Evolutionary conservation across 176 grass and related monocot species (phyloP).

Genomic region (barley (Hordeum vulgare)): MorexV3_pseudomolecules_assembly NC_058519.1:523870969-523871468

Average conservation of each 20-base stretch:
- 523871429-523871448: conserved; percentile 71
- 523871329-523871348: conserved; percentile 39
- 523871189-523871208: conserved; percentile 59
- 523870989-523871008: conserved; percentile 61
- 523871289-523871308: conserved; percentile 69
- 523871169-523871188: conserved; percentile 50
- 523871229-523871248: conserved; percentile 35
- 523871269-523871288: conserved; percentile 48
- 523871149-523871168: conserved; percentile 68
- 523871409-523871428: conserved; percentile 67
- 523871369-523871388: conserved; percentile 61
- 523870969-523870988: conserved; percentile 71
- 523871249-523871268: conserved; percentile 41
- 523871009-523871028: conserved; percentile 59
- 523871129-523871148: conserved; percentile 50
- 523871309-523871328: conserved; percentile 56
- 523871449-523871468: conserved; percentile 38
- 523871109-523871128: conserved; percentile 46
- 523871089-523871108: conserved; percentile 44
- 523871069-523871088: conserved; percentile 59
- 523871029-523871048: conserved; percentile 60
- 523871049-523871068: conserved; percentile 39
- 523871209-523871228: conserved; percentile 51
- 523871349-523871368: conserved; percentile 69
- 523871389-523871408: conserved; percentile 57